A percentile compares a stretch with the other conserved stretches of the same genome.
phyloP scores from a whole-genome alignment of 2,329 filamentous ascomycete species.

The Zelopaecilomyces penicillatus region DNA sequence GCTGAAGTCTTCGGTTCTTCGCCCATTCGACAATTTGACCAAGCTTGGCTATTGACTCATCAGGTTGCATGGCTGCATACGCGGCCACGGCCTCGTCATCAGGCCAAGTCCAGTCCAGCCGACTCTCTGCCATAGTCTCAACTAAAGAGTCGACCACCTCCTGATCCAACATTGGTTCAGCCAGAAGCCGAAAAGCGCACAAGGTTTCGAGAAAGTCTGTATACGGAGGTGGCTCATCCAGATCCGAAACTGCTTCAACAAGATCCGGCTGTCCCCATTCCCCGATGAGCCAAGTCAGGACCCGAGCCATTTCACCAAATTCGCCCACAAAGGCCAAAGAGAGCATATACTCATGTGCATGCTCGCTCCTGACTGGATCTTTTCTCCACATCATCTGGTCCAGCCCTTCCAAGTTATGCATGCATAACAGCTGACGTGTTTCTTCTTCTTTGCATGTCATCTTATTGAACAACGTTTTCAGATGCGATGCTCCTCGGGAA shows the following conservation, averaged over 20 bases:
- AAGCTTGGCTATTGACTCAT: slow-evolving; percentile 18
- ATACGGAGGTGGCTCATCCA: slow-evolving; percentile 24
- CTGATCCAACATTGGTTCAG: slow-evolving; percentile 31
- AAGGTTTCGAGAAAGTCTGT: slow-evolving; percentile 30
- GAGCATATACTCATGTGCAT: slow-evolving; percentile 51
- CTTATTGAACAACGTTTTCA: slow-evolving; percentile 20
- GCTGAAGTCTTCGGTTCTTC: neutral
- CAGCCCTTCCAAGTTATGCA: slow-evolving; percentile 19
- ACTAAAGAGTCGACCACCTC: slow-evolving; percentile 24
- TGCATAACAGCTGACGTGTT: slow-evolving; percentile 11
- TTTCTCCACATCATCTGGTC: slow-evolving; percentile 24
- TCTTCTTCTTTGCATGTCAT: slow-evolving; percentile 18
- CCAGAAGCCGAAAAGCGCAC: slow-evolving; percentile 41
- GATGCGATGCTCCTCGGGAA: slow-evolving; percentile 12
- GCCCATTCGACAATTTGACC: slow-evolving; percentile 16
- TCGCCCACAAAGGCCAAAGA: slow-evolving; percentile 55
- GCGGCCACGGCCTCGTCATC: slow-evolving; percentile 24
- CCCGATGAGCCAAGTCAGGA: slow-evolving; percentile 51
- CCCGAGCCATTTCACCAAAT: slow-evolving; percentile 44
- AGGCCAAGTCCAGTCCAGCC: slow-evolving; percentile 30
- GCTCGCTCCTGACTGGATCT: slow-evolving; percentile 29
- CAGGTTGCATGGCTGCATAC: slow-evolving; percentile 21
- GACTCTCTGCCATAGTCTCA: slow-evolving; percentile 16
- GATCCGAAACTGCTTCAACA: slow-evolving; percentile 26
- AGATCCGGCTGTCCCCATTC: slow-evolving; percentile 31